phyloP scores from a whole-genome alignment of 805 yeast species.

The Wickerhamomyces pijperi region DNA sequence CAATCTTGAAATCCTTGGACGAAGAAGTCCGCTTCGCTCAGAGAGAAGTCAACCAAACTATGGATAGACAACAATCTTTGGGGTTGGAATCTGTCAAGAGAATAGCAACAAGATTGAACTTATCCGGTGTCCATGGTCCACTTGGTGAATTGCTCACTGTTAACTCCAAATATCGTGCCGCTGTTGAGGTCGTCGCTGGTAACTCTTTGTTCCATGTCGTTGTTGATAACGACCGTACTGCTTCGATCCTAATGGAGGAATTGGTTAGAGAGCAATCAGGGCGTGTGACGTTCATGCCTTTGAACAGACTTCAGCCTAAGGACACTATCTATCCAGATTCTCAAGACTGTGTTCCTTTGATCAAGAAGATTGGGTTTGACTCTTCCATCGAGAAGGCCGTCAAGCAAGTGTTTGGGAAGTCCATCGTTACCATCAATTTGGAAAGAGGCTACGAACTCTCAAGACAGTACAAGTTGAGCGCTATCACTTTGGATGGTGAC shows the following conservation, averaged over 20 bases:
- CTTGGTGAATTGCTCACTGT: conserved; percentile 76
- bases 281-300: conserved; percentile 83
- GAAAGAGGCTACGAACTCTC: conserved; percentile 61
- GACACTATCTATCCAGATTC: conserved; percentile 47
- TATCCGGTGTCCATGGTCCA: conserved; percentile 69
- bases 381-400: conserved; percentile 53
- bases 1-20: conserved; percentile 41
- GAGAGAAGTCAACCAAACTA: conserved; percentile 54
- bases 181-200: conserved; percentile 87
- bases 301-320: conserved; percentile 48
- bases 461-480: conserved; percentile 45
- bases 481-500: conserved; percentile 90
- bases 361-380: conserved; percentile 60
- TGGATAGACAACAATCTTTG: conserved; percentile 57
- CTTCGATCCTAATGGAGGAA: conserved; percentile 68
- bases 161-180: conserved; percentile 71
- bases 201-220: conserved; percentile 77
- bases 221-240: conserved; percentile 81
- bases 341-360: conserved; percentile 59
- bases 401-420: conserved; percentile 68
- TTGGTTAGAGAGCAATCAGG: conserved; percentile 62
- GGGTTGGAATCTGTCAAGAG: conserved; percentile 63
- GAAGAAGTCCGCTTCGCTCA: conserved; percentile 48
- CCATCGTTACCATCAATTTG: conserved; percentile 65
- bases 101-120: conserved; percentile 47